Evolutionary conservation across 768 basidiomycete species (phyloP).

Genomic region (Leccinum variicolor): DNA sequence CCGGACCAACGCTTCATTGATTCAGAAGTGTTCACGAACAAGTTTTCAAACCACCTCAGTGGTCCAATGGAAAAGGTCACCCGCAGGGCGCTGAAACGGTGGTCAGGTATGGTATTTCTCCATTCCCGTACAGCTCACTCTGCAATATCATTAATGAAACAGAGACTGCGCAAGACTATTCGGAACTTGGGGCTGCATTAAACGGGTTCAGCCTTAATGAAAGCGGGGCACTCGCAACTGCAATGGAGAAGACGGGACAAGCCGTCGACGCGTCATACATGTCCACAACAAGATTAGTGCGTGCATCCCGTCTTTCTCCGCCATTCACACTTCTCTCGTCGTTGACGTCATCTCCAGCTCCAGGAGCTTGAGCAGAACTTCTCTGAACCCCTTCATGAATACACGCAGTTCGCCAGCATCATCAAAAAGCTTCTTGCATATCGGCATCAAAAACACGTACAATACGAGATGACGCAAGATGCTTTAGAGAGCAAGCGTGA

Average conservation of each 20-base stretch:
- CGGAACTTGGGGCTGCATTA: slow-evolving; percentile 86
- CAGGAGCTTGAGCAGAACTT: slow-evolving; percentile 94
- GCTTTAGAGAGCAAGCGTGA: slow-evolving; percentile 80
- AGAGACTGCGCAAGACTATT: slow-evolving; percentile 85
- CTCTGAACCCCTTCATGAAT: slow-evolving; percentile 95
- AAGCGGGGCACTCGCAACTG: slow-evolving; percentile 63
- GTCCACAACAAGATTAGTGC: slow-evolving; percentile 83
- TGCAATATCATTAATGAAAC: slow-evolving; percentile 5
- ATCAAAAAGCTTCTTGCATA: slow-evolving; percentile 94
- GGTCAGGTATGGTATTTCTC: slow-evolving; percentile 65
- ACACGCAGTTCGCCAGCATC: slow-evolving; percentile 89
- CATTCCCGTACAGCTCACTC: slow-evolving; percentile 1
- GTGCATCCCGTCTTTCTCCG: slow-evolving; percentile 22
- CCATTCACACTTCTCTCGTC: slow-evolving; percentile 1
- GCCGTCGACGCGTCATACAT: slow-evolving; percentile 93
- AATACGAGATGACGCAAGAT: slow-evolving; percentile 97
- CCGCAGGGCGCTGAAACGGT: slow-evolving; percentile 85
- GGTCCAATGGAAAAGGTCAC: slow-evolving; percentile 98
- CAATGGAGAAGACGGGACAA: slow-evolving; percentile 96
- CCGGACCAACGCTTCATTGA: slow-evolving; percentile 97
- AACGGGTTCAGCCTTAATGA: slow-evolving; percentile 95
- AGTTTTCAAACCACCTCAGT: slow-evolving; percentile 88
- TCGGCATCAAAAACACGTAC: slow-evolving; percentile 96
- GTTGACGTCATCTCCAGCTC: slow-evolving; percentile 47
- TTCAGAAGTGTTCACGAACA: slow-evolving; percentile 92